These are phyloP conservation scores for Metschnikowia matae DNA, from an alignment of 805 yeast species.

Conservation along the genomic window DNA sequence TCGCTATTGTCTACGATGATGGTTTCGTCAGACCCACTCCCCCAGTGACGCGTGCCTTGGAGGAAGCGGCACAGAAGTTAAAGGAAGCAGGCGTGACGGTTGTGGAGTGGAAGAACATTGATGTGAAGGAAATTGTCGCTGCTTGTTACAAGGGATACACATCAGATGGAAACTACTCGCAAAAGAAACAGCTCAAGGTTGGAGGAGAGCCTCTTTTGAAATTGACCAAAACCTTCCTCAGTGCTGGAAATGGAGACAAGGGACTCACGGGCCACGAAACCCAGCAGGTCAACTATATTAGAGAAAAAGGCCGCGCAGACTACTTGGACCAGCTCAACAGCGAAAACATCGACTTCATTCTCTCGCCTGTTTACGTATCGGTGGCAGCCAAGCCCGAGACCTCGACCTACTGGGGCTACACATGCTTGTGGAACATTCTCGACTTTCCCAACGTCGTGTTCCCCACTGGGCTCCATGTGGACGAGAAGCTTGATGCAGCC, in stretches of 20 bases:
- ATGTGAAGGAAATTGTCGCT: constrained; percentile 12
- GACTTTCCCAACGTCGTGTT: constrained; percentile 20
- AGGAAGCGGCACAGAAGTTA: constrained; percentile 11
- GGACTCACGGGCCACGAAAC: constrained; percentile 17
- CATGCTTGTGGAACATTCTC: constrained; percentile 18
- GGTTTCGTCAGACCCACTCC: constrained; percentile 20
- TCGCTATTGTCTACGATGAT: constrained; percentile 17
- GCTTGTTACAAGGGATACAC: constrained; percentile 18
- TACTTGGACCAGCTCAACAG: constrained; percentile 14
- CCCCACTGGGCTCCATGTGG: constrained; percentile 19
- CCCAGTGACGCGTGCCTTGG: constrained; percentile 16
- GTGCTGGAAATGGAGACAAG: constrained; percentile 17
- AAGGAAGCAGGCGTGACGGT: constrained; percentile 15
- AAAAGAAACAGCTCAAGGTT: constrained; percentile 10
- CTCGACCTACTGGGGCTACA: constrained; percentile 19
- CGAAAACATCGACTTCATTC: constrained; percentile 13
- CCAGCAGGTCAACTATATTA: constrained; percentile 9
- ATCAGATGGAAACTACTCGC: constrained; percentile 14
- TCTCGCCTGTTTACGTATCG: constrained; percentile 18
- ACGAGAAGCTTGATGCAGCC: constrained; percentile 12
- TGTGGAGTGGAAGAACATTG: constrained; percentile 15
- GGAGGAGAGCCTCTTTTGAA: constrained; percentile 15
- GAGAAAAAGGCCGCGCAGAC: constrained; percentile 13
- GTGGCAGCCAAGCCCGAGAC: constrained; percentile 19
- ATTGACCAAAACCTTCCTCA: constrained; percentile 11